Evolutionary conservation across 768 basidiomycete genomes (phyloP).

Genomic region (Tricholoma furcatifolium): DNA sequence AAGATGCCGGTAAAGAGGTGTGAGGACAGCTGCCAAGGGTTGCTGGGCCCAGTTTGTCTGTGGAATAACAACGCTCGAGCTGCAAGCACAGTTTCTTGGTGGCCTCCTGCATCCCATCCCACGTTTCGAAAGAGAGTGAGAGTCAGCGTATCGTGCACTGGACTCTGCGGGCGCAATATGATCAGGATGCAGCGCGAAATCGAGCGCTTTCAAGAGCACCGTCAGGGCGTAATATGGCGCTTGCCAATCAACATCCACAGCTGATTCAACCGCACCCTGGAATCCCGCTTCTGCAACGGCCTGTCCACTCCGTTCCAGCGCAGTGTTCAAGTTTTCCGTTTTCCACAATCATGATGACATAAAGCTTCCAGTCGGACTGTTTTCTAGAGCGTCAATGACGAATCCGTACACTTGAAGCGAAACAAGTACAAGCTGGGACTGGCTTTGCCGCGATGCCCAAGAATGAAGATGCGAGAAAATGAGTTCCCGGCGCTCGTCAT

Average conservation of each 20-base stretch:
- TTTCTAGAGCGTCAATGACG: constrained; percentile 65
- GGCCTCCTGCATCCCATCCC: constrained; percentile 63
- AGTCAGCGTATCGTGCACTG: constrained; percentile 23
- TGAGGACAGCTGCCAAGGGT: constrained; percentile 76
- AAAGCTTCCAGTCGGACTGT: constrained; percentile 40
- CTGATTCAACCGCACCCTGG: constrained; percentile 46
- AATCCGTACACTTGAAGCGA: constrained; percentile 84
- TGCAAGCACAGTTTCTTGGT: constrained; percentile 74
- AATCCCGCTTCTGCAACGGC: constrained; percentile 39
- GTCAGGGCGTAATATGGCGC: constrained; percentile 78
- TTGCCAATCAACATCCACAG: constrained; percentile 73
- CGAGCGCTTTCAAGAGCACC: constrained; percentile 60
- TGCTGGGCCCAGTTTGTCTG: constrained; percentile 85
- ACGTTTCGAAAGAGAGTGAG: constrained; percentile 51
- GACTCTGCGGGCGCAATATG: constrained; percentile 43
- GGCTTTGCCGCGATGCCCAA: constrained; percentile 69
- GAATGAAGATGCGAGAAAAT: constrained; percentile 72
- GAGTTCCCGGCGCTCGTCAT: constrained; percentile 52
- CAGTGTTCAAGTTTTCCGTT: constrained; percentile 54
- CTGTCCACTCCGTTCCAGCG: constrained; percentile 44
- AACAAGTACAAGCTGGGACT: constrained; percentile 65
- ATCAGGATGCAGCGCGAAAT: constrained; percentile 40
- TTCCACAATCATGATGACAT: constrained; percentile 48
- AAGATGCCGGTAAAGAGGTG: constrained; percentile 81
- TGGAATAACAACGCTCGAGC: constrained; percentile 43